Base-by-base conservation (phyloP, 2,329 filamentous ascomycete species). In the Diplodia sapinea region DNA sequence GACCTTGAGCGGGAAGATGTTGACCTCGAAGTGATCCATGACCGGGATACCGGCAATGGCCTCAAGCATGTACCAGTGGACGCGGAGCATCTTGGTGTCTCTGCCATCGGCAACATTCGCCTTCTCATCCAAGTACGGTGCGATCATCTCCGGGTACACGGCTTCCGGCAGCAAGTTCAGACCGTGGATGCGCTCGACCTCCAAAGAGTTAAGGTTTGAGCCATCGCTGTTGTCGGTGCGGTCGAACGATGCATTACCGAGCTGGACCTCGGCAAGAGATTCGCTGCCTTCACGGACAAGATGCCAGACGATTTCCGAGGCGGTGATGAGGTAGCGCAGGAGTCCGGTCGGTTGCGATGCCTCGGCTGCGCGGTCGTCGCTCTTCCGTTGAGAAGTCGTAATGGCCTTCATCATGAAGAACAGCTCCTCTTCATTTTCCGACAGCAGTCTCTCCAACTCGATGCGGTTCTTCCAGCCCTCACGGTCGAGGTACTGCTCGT, bases 391-490 rank as follows among this genome's bases (percentile, higher is more conserved):
- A 5, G 94, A 96, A 2, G 93, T 96, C 1, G 95, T 99, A 76
- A 99, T 99, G 49, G 95, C 96, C 75, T 99, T 98, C 95, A 99
- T 98, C 83, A 99, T 91, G 81, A 99, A 99, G 84, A 99, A 99
- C 9, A 99, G 81, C 78, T 99, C 96, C 74, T 99, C 95, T 77
- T 98, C 95, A 74, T 93, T 97, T 23, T 88, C 88, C 11, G 92
- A 88, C 62, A 99, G 83, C 76, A 99, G 95, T 63, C 91, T 90
- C 76, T 99, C 95, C 52, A 99, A 85, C n/a, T 89, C 82, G 68
- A 97, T 84, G 40, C 93, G 88, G 76, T 98, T 94, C 75, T 95
- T 89, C 94, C 94, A 98, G 15, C 94, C 94, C 74, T 91, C 88
- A 74, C 89, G 89, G 78, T 98, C 94, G 31, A 99, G 85, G 69